Evolutionary conservation across 2,329 filamentous ascomycete species (phyloP).

Genomic region (Alternaria triticina): DNA sequence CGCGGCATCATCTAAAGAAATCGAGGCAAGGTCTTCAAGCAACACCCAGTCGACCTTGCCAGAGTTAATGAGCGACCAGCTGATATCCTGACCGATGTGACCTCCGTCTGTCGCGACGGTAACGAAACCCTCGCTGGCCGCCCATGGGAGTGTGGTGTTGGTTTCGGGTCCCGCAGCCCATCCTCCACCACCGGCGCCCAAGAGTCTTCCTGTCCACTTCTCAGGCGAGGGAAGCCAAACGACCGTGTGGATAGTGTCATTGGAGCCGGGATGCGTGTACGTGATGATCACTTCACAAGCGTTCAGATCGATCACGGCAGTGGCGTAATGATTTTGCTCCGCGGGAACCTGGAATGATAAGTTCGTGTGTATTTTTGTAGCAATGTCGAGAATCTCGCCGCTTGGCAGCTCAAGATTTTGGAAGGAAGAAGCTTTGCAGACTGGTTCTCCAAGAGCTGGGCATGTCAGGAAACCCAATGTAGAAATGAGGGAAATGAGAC

Average conservation of each 20-base stretch:
- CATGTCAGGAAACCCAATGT: not conserved
- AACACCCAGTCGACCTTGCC: constrained; percentile 28
- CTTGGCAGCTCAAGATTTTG: not conserved
- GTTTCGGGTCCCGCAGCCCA: constrained; percentile 21
- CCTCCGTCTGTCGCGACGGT: constrained; percentile 32
- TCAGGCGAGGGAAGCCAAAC: constrained; percentile 25
- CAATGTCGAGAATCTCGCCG: constrained; percentile 3
- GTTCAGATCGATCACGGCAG: constrained; percentile 7
- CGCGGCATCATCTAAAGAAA: constrained; percentile 39
- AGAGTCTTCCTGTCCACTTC: constrained; percentile 30
- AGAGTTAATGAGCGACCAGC: constrained; percentile 17
- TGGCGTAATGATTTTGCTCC: constrained; percentile 15
- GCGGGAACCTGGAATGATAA: constrained; percentile 6
- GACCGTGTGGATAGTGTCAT: constrained; percentile 24
- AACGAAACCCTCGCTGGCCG: constrained; percentile 28
- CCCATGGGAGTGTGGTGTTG: constrained; percentile 17
- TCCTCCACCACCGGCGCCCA: constrained; percentile 30
- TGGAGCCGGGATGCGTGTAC: constrained; percentile 31
- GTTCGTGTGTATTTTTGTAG: constrained; percentile 1
- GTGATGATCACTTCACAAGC: constrained; percentile 48
- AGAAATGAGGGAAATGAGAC: not conserved
- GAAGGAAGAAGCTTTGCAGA: constrained; percentile 7
- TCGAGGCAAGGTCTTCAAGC: constrained; percentile 42
- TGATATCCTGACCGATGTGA: constrained; percentile 6
- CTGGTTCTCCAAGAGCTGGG: not conserved